A percentile compares a stretch with the other conserved stretches of the same genome.
phyloP scores from a whole-genome alignment of 2,329 filamentous ascomycete species.

The Ophiostoma perfectum region DNA sequence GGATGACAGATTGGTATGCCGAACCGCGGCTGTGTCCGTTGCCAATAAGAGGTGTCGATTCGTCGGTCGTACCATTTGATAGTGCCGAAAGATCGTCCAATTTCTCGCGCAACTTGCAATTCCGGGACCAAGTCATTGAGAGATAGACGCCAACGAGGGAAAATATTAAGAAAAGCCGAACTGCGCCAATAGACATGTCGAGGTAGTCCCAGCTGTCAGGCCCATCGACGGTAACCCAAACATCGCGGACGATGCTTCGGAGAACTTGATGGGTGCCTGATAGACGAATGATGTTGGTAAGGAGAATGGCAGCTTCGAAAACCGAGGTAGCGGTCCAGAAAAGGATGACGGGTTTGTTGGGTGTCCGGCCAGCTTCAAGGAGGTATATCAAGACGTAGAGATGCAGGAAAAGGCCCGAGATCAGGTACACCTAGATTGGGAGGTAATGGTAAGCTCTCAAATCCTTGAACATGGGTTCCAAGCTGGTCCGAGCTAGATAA shows the following conservation, averaged over 20 bases:
- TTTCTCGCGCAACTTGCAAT: slow-evolving; percentile 35
- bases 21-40: slow-evolving; percentile 29
- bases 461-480: background rate
- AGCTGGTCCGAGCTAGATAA: background rate
- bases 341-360: slow-evolving; percentile 70
- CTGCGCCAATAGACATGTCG: slow-evolving; percentile 60
- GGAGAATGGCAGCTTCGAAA: slow-evolving; percentile 68
- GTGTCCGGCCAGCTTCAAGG: slow-evolving; percentile 69
- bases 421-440: slow-evolving; percentile 25
- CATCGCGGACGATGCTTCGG: slow-evolving; percentile 34
- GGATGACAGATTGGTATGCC: slow-evolving; percentile 22
- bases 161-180: slow-evolving; percentile 37
- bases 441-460: slow-evolving; percentile 11
- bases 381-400: slow-evolving; percentile 39
- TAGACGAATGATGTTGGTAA: slow-evolving; percentile 63
- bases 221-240: slow-evolving; percentile 37
- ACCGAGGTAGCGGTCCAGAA: slow-evolving; percentile 71
- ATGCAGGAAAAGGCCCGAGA: slow-evolving; percentile 26
- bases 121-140: slow-evolving; percentile 39
- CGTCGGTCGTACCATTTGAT: slow-evolving; percentile 31
- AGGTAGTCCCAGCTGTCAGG: slow-evolving; percentile 52
- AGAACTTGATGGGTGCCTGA: slow-evolving; percentile 42
- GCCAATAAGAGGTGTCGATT: slow-evolving; percentile 59
- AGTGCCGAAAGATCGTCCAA: slow-evolving; percentile 37
- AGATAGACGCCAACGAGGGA: slow-evolving; percentile 52